Base-by-base conservation (phyloP, 306 rosid genomes). In the Castanea sativa region DNA sequence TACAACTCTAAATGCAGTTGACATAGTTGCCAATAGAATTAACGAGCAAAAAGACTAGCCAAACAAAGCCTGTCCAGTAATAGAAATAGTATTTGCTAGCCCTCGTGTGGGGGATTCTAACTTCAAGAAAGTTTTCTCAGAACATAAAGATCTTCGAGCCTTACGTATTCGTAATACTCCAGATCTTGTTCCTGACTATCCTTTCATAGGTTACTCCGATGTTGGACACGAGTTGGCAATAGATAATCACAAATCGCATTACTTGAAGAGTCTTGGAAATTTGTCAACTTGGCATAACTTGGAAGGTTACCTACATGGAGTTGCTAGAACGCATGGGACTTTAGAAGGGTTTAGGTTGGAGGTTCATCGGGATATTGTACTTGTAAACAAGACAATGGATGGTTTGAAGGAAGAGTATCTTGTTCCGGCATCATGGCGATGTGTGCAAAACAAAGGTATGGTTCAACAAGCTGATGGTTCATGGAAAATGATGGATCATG, bases 321-420 rank as follows among this genome's bases (percentile, higher is more conserved):
- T 91, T 30, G 98, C 97, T 2, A 95, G 98, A 49, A 86, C 89
- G 6, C 92, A 87, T 13, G 97, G 92, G 74, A 49, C 25, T 1
- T 52, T 29, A 32, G 88, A 88, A 30, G 92, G 84, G 10, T 91
- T 93, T 65, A 67, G 83, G 43, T 55, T 91, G 81, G 90, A 80
- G 49, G 88, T 91, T 10, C 53, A 78, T 32, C 91, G 93, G 33
- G 93, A 88, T 49, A 79, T 88, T 70, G 88, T 90, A 12, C 85
- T 93, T 74, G 65, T 86, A 0, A 93, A 91, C 60, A 91, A 90
- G 61, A 20, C 27, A 29, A 33, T 12, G 0, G 87, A 87, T 74
- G 85, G 60, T 32, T 61, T 90, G n/a, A 86, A 90, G 73, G 92
- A 91, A 19, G 86, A 86, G 70, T 80, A 72, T 73, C 81, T 81